A percentile compares a stretch with the other conserved stretches of the same genome.
Conservation (phyloP, 305 asterid genomes). For the Rubia balearica region DNA sequence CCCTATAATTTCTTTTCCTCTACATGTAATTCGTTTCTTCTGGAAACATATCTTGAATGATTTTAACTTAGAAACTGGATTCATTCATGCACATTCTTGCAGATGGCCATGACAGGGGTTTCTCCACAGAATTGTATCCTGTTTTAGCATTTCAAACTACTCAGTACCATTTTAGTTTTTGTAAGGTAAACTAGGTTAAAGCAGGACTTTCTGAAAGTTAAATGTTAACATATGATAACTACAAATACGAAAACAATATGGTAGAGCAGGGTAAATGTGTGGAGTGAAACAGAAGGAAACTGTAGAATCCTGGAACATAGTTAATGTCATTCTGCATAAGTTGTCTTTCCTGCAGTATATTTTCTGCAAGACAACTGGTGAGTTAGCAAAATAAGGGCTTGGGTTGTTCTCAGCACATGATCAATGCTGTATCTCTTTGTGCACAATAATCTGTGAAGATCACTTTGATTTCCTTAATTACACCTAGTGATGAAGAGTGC, state of each 20-base stretch:
- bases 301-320: background rate
- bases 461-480: conserved; percentile 33
- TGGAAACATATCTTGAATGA: background rate
- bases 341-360: background rate
- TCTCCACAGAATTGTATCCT: conserved; percentile 92
- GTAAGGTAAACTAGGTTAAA: background rate
- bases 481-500: conserved; percentile 66
- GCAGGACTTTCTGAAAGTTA: background rate
- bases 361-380: background rate
- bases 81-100: conserved; percentile 26
- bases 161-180: background rate
- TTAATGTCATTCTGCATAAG: background rate
- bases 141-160: background rate
- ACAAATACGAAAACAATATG: background rate
- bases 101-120: conserved; percentile 82
- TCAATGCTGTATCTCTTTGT: background rate
- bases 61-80: background rate
- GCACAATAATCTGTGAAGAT: background rate
- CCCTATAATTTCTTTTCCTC: conserved; percentile 9
- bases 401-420: background rate
- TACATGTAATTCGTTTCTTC: conserved; percentile 13
- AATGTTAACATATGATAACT: background rate
- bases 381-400: background rate
- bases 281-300: background rate
- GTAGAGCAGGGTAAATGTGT: background rate